Base-by-base conservation (phyloP, 139 green algal species). In the Pseudopediastrum boryanum region DNA sequence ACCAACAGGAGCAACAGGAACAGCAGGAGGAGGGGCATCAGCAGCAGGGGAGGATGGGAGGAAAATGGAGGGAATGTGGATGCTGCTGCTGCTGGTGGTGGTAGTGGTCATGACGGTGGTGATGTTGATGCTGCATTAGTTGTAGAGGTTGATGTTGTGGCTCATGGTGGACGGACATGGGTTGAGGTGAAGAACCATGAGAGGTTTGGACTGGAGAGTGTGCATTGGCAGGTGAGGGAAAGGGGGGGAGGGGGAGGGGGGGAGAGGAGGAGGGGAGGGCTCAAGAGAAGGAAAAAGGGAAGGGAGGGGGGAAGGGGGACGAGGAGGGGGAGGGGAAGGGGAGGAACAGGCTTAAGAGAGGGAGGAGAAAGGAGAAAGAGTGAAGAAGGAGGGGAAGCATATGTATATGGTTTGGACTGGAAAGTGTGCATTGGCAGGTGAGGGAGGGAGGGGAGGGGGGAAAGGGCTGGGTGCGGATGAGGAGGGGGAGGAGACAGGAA, bases 181-280 rank as follows among this genome's bases (percentile, higher is more conserved):
- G 78, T 93, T 46, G 89, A 93, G 73, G 87, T 91, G 16, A 93
- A 93, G 68, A 82, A 76, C 63, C 83, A 89, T 46, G 58, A 85
- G 46, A 23, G 16, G 31, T 90, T 89, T 65, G 79, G 83, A 8
- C 5, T 80, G 23, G 72, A 85, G 33, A 86, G 76, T 65, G 44
- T 69, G 36, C 83, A 87, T 65, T 90, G 81, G 77, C 31, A 25
- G 6, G 77, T n/a, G n/a, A n/a, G n/a, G n/a, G n/a, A n/a, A n/a
- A n/a, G 83, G 58, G 48, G 41, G 75, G 31, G 56, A n/a, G 36
- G 38, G 33, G 3, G 50, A 5, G 2, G 50, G 69, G 36, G 4
- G 64, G 4, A 31, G 61, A 38, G 31, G 43, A 23, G 8, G 25
- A n/a, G 39, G 29, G 36, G n/a, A n/a, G n/a, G n/a, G n/a, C n/a